Evolutionary conservation across 352 stramenopile species (phyloP).

Genomic region (Phytophthora sp.): DNA sequence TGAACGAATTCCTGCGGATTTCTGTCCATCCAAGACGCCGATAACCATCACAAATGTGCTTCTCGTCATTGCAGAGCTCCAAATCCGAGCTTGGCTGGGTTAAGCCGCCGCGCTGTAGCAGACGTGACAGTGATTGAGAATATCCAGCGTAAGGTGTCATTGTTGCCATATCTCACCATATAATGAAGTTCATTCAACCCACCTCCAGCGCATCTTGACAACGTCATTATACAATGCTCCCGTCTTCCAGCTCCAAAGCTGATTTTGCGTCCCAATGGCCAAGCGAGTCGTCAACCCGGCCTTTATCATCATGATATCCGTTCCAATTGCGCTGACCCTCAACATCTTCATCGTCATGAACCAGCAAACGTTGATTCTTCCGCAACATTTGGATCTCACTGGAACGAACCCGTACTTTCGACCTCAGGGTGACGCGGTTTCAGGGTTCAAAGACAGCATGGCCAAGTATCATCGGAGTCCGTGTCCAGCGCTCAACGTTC

Average conservation of each 20-base stretch:
- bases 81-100: conserved; percentile 30
- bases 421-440: conserved; percentile 42
- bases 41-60: conserved; percentile 49
- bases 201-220: background rate
- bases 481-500: conserved; percentile 67
- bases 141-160: background rate
- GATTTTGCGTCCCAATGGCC: conserved; percentile 21
- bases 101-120: conserved; percentile 8
- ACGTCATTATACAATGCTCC: conserved; percentile 14
- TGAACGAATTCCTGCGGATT: conserved; percentile 55
- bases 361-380: background rate
- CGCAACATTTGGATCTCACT: conserved; percentile 8
- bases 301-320: conserved; percentile 16
- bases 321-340: conserved; percentile 16
- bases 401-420: conserved; percentile 46
- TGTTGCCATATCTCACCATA: conserved; percentile 1
- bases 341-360: conserved; percentile 13
- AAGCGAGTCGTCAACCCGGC: conserved; percentile 14
- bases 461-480: conserved; percentile 54
- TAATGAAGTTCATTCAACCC: conserved; percentile 13
- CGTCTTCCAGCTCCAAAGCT: background rate
- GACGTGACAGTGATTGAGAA: background rate
- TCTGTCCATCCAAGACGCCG: conserved; percentile 37
- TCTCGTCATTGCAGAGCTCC: conserved; percentile 51
- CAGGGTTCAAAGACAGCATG: conserved; percentile 43